Percentiles rank a stretch among this genome's conserved stretches.
phyloP scores from a whole-genome alignment of 2,329 filamentous ascomycete species.

The Polytolypa hystricis region DNA sequence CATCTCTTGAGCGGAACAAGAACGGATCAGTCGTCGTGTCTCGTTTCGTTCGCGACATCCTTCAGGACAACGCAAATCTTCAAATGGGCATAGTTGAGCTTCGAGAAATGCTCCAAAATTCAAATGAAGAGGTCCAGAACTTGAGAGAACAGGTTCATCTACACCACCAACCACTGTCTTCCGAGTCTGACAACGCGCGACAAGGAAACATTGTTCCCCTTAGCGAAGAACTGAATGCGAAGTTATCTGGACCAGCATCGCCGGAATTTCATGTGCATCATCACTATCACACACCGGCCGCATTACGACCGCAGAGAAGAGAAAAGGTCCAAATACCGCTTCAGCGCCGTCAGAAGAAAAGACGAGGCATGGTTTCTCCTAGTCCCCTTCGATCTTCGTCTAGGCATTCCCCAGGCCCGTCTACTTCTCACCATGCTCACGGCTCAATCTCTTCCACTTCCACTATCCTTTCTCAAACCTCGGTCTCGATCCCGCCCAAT shows the following conservation, averaged over 20 bases:
- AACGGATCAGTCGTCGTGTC: conserved; percentile 65
- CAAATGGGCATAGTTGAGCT: conserved; percentile 87
- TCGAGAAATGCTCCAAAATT: conserved; percentile 77
- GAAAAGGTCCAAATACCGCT: conserved; percentile 37
- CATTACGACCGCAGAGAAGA: conserved; percentile 38
- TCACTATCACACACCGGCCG: conserved; percentile 69
- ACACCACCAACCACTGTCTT: conserved; percentile 64
- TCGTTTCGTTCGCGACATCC: conserved; percentile 88
- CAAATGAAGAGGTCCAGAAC: conserved; percentile 85
- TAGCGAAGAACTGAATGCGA: conserved; percentile 57
- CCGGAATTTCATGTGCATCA: conserved; percentile 88
- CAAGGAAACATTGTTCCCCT: conserved; percentile 41
- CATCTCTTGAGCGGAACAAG: conserved; percentile 50
- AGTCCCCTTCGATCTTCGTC: conserved; percentile 31
- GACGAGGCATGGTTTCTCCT: conserved; percentile 49
- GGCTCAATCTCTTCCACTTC: conserved; percentile 38
- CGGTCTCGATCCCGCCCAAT: conserved; percentile 45
- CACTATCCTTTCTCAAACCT: conserved; percentile 52
- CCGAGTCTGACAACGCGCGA: conserved; percentile 11
- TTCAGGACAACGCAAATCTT: conserved; percentile 89
- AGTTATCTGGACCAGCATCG: conserved; percentile 40
- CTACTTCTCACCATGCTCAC: conserved; percentile 25
- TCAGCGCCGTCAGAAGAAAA: conserved; percentile 57
- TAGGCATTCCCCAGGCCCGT: conserved; percentile 12
- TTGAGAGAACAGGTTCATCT: conserved; percentile 69